These are phyloP conservation scores for Olyra latifolia DNA, from an alignment of 176 grass and related monocot genomes.

Conservation along the genomic window DNA sequence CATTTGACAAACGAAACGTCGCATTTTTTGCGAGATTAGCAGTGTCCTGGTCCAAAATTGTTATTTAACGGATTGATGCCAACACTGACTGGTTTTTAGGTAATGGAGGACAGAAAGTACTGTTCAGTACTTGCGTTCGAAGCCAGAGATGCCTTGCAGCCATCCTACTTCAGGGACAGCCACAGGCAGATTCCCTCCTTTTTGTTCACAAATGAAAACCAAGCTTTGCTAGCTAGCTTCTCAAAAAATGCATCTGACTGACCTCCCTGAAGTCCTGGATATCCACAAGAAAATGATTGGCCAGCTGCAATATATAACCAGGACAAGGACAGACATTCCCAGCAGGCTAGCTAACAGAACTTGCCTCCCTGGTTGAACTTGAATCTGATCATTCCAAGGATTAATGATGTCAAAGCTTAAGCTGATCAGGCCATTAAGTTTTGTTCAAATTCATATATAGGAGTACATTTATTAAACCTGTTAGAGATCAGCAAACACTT, in stretches of 20 bases:
- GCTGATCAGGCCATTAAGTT: neutral
- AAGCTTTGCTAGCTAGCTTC: neutral
- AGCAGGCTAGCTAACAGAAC: neutral
- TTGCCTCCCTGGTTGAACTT: neutral
- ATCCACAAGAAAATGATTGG: conserved; percentile 19
- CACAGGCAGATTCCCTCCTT: neutral
- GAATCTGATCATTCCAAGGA: neutral
- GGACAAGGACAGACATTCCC: neutral
- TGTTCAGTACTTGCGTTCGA: conserved; percentile 59
- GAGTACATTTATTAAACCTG: neutral
- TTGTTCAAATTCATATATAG: neutral
- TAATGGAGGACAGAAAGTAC: conserved; percentile 49
- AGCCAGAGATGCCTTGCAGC: conserved; percentile 53
- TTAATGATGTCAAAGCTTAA: neutral
- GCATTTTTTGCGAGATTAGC: neutral
- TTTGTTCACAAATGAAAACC: neutral
- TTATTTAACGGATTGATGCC: conserved; percentile 42
- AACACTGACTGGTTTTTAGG: conserved; percentile 40
- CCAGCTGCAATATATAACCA: neutral
- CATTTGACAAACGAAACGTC: conserved; percentile 19
- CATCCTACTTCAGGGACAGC: conserved; percentile 50
- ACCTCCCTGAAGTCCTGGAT: neutral
- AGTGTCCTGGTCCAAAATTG: conserved; percentile 14
- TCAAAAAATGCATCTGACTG: neutral
- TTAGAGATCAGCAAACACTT: neutral